Evolutionary conservation across 2,329 filamentous ascomycete genomes (phyloP).

Genomic region (Xylaria sp.): DNA sequence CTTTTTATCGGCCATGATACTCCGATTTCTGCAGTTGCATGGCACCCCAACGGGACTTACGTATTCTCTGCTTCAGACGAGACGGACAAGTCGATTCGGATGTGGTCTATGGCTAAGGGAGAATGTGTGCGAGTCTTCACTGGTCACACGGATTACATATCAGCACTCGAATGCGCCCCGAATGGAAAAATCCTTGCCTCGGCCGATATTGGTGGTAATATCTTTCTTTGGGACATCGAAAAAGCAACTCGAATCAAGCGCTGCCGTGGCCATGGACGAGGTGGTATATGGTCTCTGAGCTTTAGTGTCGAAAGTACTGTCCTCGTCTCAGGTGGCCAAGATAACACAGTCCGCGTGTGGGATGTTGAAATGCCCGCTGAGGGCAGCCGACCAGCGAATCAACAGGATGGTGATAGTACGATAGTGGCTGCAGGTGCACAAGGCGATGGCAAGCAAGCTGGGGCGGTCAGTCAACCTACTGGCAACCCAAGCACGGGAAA

Average conservation of each 20-base stretch:
- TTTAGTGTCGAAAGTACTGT: conserved; percentile 94
- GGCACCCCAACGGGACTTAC: conserved; percentile 95
- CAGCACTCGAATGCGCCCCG: conserved; percentile 83
- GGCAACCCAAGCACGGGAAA: conserved; percentile 56
- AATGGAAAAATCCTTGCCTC: conserved; percentile 92
- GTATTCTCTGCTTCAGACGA: conserved; percentile 91
- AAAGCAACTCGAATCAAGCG: conserved; percentile 88
- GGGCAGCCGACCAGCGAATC: conserved; percentile 55
- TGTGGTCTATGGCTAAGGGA: conserved; percentile 95
- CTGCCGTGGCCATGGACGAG: conserved; percentile 92
- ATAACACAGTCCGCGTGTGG: conserved; percentile 94
- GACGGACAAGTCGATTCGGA: conserved; percentile 88
- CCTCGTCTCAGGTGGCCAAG: conserved; percentile 88
- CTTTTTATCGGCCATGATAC: conserved; percentile 94
- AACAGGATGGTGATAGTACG: conserved; percentile 53
- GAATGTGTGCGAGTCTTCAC: conserved; percentile 91
- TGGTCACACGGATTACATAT: conserved; percentile 89
- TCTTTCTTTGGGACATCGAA: conserved; percentile 94
- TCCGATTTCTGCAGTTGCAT: conserved; percentile 88
- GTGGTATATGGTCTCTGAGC: conserved; percentile 91
- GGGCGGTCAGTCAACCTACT: conserved; percentile 48
- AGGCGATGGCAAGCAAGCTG: conserved; percentile 54
- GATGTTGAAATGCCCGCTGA: conserved; percentile 82
- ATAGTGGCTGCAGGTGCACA: conserved; percentile 57
- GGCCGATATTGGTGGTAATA: conserved; percentile 87